Evolutionary conservation across 2,329 filamentous ascomycete species (phyloP).

Genomic region (Chalaropsis thielavioides): DNA sequence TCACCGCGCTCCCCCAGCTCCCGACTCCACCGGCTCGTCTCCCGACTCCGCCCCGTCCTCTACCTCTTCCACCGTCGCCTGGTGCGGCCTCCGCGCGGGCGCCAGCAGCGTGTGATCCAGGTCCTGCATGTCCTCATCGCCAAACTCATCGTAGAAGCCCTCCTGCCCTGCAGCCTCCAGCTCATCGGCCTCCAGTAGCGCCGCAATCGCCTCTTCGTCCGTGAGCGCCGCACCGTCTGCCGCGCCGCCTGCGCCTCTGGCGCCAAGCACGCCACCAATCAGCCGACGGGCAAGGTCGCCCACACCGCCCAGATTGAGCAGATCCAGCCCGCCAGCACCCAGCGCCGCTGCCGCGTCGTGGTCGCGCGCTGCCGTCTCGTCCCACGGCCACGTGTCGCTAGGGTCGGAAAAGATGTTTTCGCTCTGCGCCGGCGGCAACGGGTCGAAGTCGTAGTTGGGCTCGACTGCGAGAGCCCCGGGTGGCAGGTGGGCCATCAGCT

Average conservation of each 20-base stretch:
- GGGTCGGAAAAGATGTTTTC: slow-evolving; percentile 37
- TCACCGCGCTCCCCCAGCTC: not conserved
- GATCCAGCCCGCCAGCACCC: slow-evolving; percentile 15
- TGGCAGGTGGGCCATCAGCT: slow-evolving; percentile 56
- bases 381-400: slow-evolving; percentile 32
- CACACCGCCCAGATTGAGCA: slow-evolving; percentile 8
- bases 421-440: slow-evolving; percentile 52
- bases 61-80: not conserved
- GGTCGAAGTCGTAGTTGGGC: slow-evolving; percentile 66
- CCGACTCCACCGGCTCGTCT: not conserved
- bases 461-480: slow-evolving; percentile 45
- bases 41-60: not conserved
- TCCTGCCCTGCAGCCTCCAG: not conserved
- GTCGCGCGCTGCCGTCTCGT: slow-evolving; percentile 9
- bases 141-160: not conserved
- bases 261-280: slow-evolving; percentile 15
- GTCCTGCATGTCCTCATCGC: not conserved
- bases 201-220: slow-evolving; percentile 5
- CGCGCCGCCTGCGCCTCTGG: not conserved
- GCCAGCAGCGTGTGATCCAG: not conserved
- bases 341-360: not conserved
- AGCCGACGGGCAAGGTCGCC: slow-evolving; percentile 14
- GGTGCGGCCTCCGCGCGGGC: not conserved
- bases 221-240: not conserved
- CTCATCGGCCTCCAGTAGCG: not conserved